A percentile compares a stretch with the other conserved stretches of the same genome.
These are phyloP conservation scores for Friedmanniomyces simplex DNA, from an alignment of 495 filamentous ascomycete genomes.

Conservation along the genomic window DNA sequence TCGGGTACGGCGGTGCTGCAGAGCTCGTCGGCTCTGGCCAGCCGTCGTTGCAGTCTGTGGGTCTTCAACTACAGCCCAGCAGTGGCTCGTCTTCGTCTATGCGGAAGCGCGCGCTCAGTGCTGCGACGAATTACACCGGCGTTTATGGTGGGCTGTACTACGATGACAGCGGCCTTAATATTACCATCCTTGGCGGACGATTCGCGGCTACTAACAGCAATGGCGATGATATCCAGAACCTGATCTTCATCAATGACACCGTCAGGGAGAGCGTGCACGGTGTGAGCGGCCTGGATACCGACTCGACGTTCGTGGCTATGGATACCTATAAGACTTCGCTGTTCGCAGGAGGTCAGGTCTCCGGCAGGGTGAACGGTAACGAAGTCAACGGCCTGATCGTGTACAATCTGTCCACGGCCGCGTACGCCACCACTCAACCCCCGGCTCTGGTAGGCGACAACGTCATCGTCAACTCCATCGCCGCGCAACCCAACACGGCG, in stretches of 20 bases:
- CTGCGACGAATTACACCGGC: constrained; percentile 44
- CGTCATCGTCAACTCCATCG: constrained; percentile 66
- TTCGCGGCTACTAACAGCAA: constrained; percentile 63
- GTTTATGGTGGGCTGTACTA: constrained; percentile 72
- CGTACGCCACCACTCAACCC: constrained; percentile 54
- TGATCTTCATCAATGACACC: constrained; percentile 62
- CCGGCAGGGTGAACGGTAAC: constrained; percentile 54
- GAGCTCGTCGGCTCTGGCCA: constrained; percentile 43
- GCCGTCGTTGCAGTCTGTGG: constrained; percentile 43
- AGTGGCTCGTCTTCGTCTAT: constrained; percentile 15
- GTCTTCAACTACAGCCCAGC: constrained; percentile 42
- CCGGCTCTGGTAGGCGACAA: constrained; percentile 55
- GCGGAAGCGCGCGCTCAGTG: constrained; percentile 47
- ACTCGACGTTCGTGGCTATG: constrained; percentile 67
- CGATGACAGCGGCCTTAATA: constrained; percentile 52
- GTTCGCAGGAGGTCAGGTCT: constrained; percentile 72
- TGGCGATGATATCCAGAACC: constrained; percentile 63
- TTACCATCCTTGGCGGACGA: constrained; percentile 81
- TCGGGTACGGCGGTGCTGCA: constrained; percentile 59
- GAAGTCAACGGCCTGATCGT: constrained; percentile 62
- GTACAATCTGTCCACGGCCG: constrained; percentile 58
- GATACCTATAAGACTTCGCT: constrained; percentile 56
- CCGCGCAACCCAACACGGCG: constrained; percentile 49
- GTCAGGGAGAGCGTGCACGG: constrained; percentile 49
- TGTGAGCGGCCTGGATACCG: constrained; percentile 51